Conservation (phyloP, 768 basidiomycete genomes). For the Suillus placidus region DNA sequence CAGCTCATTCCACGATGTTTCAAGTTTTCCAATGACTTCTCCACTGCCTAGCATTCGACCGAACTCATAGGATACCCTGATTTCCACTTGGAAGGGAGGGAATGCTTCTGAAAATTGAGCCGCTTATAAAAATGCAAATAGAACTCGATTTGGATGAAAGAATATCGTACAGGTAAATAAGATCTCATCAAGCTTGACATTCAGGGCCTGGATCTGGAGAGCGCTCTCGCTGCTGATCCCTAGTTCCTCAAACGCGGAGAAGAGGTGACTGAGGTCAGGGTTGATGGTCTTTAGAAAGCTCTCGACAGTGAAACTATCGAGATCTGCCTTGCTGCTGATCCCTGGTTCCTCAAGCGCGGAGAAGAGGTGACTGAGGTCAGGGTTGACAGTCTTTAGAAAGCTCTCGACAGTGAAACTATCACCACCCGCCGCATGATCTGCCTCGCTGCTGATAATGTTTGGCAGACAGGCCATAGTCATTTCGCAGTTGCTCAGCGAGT, state of each 20-base stretch:
- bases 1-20: no score
- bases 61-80: no score
- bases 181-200: neutral
- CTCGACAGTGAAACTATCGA: neutral
- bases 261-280: neutral
- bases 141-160: neutral
- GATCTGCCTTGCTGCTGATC: neutral
- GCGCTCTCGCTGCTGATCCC: neutral
- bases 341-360: neutral
- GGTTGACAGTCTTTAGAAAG: neutral
- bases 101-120: neutral
- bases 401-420: neutral
- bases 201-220: neutral
- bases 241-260: neutral
- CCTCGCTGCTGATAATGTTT: slow-evolving; percentile 92
- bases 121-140: neutral
- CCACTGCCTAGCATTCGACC: no score
- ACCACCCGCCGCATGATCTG: no score
- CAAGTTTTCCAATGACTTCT: no score
- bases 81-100: neutral
- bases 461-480: slow-evolving; percentile 60
- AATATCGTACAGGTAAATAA: neutral
- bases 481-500: slow-evolving; percentile 67
- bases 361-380: neutral
- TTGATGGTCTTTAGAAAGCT: neutral